Conservation (phyloP, 371 early-diverging fungal species). For the Lichtheimia ornata region DNA sequence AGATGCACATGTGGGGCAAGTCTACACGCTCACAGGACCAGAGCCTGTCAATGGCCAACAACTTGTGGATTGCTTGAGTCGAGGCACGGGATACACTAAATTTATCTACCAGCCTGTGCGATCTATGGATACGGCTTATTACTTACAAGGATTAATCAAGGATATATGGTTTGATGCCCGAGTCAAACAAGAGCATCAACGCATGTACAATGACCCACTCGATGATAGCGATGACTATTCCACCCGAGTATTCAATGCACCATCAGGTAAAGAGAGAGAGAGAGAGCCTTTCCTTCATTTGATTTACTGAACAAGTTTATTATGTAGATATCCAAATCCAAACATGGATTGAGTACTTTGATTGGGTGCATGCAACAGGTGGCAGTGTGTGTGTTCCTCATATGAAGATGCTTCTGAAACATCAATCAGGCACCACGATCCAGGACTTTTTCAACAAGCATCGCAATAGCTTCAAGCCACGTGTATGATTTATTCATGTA, state of each 20-base stretch:
- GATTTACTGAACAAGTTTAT: background rate
- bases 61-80: conserved; percentile 21
- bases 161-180: conserved; percentile 50
- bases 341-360: conserved; percentile 43
- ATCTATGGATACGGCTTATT: conserved; percentile 36
- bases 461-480: conserved; percentile 42
- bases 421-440: conserved; percentile 19
- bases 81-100: conserved; percentile 26
- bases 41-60: conserved; percentile 30
- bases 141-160: conserved; percentile 25
- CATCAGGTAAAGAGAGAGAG: conserved; percentile 22
- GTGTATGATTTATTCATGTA: conserved; percentile 22
- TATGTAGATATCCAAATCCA: conserved; percentile 30
- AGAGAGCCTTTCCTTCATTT: conserved; percentile 2
- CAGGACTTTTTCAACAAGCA: conserved; percentile 38
- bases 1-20: conserved; percentile 35
- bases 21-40: conserved; percentile 42
- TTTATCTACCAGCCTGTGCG: conserved; percentile 24
- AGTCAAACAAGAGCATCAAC: conserved; percentile 33
- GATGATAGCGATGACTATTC: conserved; percentile 19
- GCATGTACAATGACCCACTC: conserved; percentile 24
- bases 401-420: conserved; percentile 20
- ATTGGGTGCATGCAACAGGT: conserved; percentile 32
- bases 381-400: conserved; percentile 37
- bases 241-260: conserved; percentile 25